Conservation (phyloP, 2,329 filamentous ascomycete genomes). For the Exophiala phaeomuriformis region DNA sequence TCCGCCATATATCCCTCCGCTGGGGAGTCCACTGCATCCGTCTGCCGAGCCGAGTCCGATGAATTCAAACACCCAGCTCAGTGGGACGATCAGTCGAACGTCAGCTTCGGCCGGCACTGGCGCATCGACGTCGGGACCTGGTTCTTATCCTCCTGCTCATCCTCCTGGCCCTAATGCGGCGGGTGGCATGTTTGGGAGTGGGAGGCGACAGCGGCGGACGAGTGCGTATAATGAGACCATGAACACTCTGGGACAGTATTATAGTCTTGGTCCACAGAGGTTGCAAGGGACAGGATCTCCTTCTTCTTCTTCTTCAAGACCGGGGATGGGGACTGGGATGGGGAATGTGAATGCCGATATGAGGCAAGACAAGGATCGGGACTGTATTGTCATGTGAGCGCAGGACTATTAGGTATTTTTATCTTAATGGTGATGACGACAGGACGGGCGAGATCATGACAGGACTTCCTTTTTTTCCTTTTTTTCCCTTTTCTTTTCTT, state of each 20-base stretch:
- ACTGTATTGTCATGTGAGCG: slow-evolving; percentile 21
- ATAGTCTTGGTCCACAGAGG: neutral
- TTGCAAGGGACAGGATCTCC: neutral
- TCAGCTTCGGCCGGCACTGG: slow-evolving; percentile 1
- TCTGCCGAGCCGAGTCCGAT: slow-evolving; percentile 20
- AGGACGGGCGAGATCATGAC: neutral
- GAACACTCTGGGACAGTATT: slow-evolving; percentile 2
- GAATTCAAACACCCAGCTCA: slow-evolving; percentile 20
- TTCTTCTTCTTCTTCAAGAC: neutral
- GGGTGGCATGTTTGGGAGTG: neutral
- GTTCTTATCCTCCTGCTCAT: neutral
- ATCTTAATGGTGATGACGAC: neutral
- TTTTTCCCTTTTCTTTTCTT: too few species aligned
- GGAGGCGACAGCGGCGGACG: slow-evolving; percentile 9
- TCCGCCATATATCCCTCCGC: slow-evolving; percentile 49
- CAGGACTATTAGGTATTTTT: neutral
- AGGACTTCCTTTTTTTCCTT: too few species aligned
- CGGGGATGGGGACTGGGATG: neutral
- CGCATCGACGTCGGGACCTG: too few species aligned
- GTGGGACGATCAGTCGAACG: slow-evolving; percentile 19
- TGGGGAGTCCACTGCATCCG: slow-evolving; percentile 39
- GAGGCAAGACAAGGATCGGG: slow-evolving; percentile 8
- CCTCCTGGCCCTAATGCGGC: slow-evolving; percentile 21
- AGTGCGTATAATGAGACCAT: slow-evolving; percentile 19
- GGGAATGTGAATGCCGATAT: neutral